phyloP scores from a whole-genome alignment of 441 rosid species.

The Bruguiera hainesii region DNA sequence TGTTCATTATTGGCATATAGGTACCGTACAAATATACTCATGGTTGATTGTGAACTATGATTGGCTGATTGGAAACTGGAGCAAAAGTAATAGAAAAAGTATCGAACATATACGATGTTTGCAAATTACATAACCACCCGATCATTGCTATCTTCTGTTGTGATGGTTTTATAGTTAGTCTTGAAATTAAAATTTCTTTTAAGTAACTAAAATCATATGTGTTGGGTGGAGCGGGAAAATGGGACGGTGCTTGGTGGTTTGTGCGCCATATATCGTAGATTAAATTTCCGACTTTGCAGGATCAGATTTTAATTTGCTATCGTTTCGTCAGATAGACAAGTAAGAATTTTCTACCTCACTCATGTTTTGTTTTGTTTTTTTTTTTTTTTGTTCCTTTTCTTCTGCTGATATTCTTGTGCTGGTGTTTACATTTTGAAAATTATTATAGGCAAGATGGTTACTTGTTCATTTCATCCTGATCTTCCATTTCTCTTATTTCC shows the following conservation, averaged over 20 bases:
- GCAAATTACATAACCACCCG: too few species aligned
- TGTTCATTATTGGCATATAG: too few species aligned
- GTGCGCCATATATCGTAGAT: constrained; percentile 27
- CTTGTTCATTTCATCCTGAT: neutral
- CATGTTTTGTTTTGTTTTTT: constrained; percentile 17
- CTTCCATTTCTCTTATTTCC: constrained; percentile 25
- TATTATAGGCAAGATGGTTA: neutral
- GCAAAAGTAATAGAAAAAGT: too few species aligned
- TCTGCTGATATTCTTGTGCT: neutral
- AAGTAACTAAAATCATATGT: too few species aligned
- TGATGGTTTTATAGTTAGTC: too few species aligned
- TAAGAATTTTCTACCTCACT: constrained; percentile 44
- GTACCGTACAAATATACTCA: too few species aligned
- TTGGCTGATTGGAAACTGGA: too few species aligned
- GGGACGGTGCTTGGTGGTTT: constrained; percentile 2
- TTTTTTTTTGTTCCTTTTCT: neutral
- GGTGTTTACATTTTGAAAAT: neutral
- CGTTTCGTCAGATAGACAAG: constrained; percentile 53
- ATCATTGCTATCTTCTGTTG: too few species aligned
- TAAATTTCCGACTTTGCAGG: constrained; percentile 62
- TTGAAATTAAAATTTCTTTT: too few species aligned
- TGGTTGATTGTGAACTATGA: too few species aligned
- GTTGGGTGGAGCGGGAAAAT: too few species aligned
- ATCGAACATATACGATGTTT: too few species aligned
- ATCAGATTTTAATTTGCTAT: constrained; percentile 41